A percentile compares a stretch with the other conserved stretches of the same genome.
phyloP scores from a whole-genome alignment of 805 yeast species.

The Scheffersomyces spartinae region DNA sequence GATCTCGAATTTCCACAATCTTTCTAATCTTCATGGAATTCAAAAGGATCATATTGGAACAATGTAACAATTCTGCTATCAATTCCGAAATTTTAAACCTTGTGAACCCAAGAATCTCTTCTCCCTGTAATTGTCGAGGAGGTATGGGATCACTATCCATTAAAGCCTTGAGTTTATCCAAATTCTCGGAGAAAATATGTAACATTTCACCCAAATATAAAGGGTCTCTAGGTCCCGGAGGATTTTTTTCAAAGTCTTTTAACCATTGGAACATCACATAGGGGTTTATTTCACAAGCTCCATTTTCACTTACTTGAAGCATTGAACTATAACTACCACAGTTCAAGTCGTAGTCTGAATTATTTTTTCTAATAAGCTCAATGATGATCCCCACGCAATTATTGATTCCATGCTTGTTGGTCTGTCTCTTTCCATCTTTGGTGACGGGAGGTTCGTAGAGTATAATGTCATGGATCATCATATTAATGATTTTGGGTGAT shows the following conservation, averaged over 20 bases:
- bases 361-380: constrained; percentile 89
- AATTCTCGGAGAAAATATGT: constrained; percentile 59
- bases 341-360: constrained; percentile 86
- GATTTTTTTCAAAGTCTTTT: constrained; percentile 61
- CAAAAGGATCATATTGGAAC: constrained; percentile 91
- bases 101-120: constrained; percentile 72
- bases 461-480: constrained; percentile 69
- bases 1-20: constrained; percentile 58
- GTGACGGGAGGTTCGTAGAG: constrained; percentile 11
- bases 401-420: constrained; percentile 78
- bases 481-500: constrained; percentile 56
- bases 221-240: constrained; percentile 89
- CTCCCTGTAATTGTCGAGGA: constrained; percentile 6
- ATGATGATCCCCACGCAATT: constrained; percentile 93
- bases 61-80: constrained; percentile 87
- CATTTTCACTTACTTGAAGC: constrained; percentile 15
- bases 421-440: constrained; percentile 3
- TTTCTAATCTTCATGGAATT: constrained; percentile 67
- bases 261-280: constrained; percentile 33
- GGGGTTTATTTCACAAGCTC: constrained; percentile 27
- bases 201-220: constrained; percentile 84
- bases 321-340: constrained; percentile 75
- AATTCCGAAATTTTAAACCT: constrained; percentile 84
- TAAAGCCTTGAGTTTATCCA: constrained; percentile 58
- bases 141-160: constrained; percentile 29